phyloP scores from a whole-genome alignment of 192 early-diverging fungal species.

The Chytriomyces hyalinus region DNA sequence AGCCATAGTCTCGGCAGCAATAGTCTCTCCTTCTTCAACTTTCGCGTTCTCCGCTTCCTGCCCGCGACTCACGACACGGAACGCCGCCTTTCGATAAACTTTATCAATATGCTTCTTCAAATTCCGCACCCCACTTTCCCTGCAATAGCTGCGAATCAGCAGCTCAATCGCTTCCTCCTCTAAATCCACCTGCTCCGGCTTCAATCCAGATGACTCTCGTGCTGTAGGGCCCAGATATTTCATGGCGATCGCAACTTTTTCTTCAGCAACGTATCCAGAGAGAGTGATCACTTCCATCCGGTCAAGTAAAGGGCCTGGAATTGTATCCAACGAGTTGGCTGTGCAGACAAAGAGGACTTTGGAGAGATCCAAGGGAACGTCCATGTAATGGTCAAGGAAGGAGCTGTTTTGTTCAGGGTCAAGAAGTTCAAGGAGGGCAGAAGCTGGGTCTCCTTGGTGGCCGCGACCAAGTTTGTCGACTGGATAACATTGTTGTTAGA shows the following conservation, averaged over 20 bases:
- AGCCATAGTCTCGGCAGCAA: background rate
- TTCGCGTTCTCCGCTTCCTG: constrained; percentile 41
- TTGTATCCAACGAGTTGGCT: constrained; percentile 96
- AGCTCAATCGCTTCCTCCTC: constrained; percentile 77
- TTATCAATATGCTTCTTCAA: constrained; percentile 99
- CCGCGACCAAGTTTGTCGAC: constrained; percentile 97
- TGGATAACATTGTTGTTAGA: constrained; percentile 32
- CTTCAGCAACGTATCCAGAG: constrained; percentile 71
- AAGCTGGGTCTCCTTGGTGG: constrained; percentile 97
- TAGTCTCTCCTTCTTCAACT: constrained; percentile 19
- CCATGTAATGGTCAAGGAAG: constrained; percentile 99
- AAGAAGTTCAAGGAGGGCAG: constrained; percentile 92
- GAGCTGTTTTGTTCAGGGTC: constrained; percentile 98
- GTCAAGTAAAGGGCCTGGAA: constrained; percentile 96
- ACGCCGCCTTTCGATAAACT: constrained; percentile 95
- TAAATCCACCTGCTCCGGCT: constrained; percentile 41
- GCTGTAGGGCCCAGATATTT: constrained; percentile 89
- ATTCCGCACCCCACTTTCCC: constrained; percentile 97
- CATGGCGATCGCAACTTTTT: constrained; percentile 88
- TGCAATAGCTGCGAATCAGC: constrained; percentile 89
- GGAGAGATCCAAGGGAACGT: constrained; percentile 96
- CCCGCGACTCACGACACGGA: constrained; percentile 75
- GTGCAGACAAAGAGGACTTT: constrained; percentile 99
- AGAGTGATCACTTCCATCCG: constrained; percentile 98
- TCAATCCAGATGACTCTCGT: constrained; percentile 80